Evolutionary conservation across 177 flowering plant genomes (phyloP).

Genomic region (Vitis hybrid): DNA sequence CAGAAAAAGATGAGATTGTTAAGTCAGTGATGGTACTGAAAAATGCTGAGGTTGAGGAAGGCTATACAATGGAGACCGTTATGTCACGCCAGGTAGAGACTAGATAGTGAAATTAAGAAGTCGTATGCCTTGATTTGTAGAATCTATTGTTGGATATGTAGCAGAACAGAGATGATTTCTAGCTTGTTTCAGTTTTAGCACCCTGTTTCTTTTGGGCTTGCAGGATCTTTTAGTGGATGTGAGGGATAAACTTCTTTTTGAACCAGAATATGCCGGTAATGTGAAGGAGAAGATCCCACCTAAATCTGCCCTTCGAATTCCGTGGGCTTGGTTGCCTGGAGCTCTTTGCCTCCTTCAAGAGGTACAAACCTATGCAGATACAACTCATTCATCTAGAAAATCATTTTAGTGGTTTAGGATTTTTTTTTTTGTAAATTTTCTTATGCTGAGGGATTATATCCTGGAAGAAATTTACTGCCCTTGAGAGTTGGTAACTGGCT

Average conservation of each 20-base stretch:
- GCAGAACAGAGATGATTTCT: neutral
- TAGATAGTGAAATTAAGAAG: neutral
- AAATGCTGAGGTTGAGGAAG: slow-evolving; percentile 80
- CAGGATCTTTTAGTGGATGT: slow-evolving; percentile 90
- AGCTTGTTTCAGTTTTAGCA: neutral
- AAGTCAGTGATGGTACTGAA: slow-evolving; percentile 81
- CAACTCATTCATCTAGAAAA: neutral
- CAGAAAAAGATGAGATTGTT: slow-evolving; percentile 92
- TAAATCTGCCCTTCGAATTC: slow-evolving; percentile 73
- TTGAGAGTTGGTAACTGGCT: too few species aligned
- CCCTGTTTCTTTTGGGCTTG: slow-evolving; percentile 4
- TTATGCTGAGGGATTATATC: neutral
- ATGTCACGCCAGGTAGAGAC: slow-evolving; percentile 71
- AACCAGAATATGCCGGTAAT: slow-evolving; percentile 95
- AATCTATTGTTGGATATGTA: neutral
- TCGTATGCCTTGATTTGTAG: slow-evolving; percentile 1
- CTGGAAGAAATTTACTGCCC: too few species aligned
- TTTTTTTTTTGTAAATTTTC: neutral
- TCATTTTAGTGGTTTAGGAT: neutral
- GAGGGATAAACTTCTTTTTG: slow-evolving; percentile 91
- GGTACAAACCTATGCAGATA: slow-evolving; percentile 42
- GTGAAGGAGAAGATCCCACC: slow-evolving; percentile 81
- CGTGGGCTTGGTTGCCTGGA: slow-evolving; percentile 95
- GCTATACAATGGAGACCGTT: slow-evolving; percentile 77
- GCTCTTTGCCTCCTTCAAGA: slow-evolving; percentile 97